Evolutionary conservation across 331 rosid species (phyloP), one percentile per base, ranked within the genome.

Genomic region (Malus hybrid): DNA sequence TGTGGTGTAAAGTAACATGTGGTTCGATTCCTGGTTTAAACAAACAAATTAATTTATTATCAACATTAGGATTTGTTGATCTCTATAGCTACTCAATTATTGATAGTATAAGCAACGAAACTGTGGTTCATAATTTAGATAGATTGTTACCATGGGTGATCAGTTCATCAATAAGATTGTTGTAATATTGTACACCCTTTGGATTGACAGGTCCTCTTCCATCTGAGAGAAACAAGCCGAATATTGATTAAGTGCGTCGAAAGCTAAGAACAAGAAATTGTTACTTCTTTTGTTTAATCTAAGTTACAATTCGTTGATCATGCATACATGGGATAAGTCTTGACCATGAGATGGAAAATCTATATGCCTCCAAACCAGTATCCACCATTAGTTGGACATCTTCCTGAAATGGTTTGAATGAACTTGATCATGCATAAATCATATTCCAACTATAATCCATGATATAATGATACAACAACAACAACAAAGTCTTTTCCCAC

Each of bases 321-420:
- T 69, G 54, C 60, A 64, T 84, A 90, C 93, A 75, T 75, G 96
- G 97, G 63, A 92, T 85, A 65, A 92, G 84, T 79, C 97, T 85
- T 18, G 98, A 87, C 98, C 97, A 89, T 34, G 96, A 93, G 77
- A 93, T 89, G 57, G 93, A 93, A 81, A 91, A 89, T 86, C 96
- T 83, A 16, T 86, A 86, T 63, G 88, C 93, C 12, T 91, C 85
- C 71, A 91, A 80, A 7, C 97, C 91, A 70, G 73, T 83, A 69
- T 86, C 82, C 20, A 65, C 88, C 92, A 93, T 90, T 57, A 93
- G 89, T 65, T 80, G 73, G 46, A 89, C 90, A 83, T 93, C 97
- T 69, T 89, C 96, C 97, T 91, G 85, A 67, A 83, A 32, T 19
- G 75, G 24, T 52, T 55, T 20, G 14, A 27, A 60, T 16, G 18